Conservation (phyloP, 2,329 filamentous ascomycete genomes). For the Fusarium hainanense region DNA sequence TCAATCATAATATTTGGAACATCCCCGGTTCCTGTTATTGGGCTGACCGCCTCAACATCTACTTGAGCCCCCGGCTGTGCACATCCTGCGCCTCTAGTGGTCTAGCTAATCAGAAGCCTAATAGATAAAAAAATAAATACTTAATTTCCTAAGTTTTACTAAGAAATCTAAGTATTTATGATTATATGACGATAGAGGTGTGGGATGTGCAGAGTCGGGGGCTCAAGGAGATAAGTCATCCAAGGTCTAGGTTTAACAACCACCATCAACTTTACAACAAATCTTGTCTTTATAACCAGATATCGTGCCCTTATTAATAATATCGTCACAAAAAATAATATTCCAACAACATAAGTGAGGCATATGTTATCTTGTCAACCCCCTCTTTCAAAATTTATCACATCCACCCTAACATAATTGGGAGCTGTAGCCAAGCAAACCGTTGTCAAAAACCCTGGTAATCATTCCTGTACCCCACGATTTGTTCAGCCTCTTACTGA, state of each 20-base stretch:
- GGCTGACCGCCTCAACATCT: neutral
- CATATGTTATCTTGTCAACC: conserved; percentile 1
- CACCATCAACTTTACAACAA: neutral
- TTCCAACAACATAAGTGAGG: conserved; percentile 1
- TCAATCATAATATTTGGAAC: neutral
- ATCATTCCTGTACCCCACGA: conserved; percentile 25
- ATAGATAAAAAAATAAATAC: too few relatives aligned
- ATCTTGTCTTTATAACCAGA: neutral
- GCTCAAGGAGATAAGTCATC: neutral
- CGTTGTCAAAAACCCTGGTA: conserved; percentile 8
- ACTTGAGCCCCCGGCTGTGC: too few relatives aligned
- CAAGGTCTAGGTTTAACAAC: neutral
- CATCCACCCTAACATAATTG: neutral
- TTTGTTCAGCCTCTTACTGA: neutral
- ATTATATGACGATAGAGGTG: too few relatives aligned
- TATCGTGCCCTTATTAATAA: neutral
- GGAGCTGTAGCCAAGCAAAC: conserved; percentile 10
- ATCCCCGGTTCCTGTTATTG: neutral
- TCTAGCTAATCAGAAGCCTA: too few relatives aligned
- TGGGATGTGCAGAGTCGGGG: too few relatives aligned
- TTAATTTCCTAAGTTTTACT: too few relatives aligned
- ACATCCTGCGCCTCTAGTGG: too few relatives aligned
- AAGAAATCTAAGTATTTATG: too few relatives aligned
- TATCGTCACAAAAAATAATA: neutral
- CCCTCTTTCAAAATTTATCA: neutral